Percentiles rank a stretch among this genome's conserved stretches.
Evolutionary conservation across 495 filamentous ascomycete genomes (phyloP).

Genomic region (Niebla homalea): DNA sequence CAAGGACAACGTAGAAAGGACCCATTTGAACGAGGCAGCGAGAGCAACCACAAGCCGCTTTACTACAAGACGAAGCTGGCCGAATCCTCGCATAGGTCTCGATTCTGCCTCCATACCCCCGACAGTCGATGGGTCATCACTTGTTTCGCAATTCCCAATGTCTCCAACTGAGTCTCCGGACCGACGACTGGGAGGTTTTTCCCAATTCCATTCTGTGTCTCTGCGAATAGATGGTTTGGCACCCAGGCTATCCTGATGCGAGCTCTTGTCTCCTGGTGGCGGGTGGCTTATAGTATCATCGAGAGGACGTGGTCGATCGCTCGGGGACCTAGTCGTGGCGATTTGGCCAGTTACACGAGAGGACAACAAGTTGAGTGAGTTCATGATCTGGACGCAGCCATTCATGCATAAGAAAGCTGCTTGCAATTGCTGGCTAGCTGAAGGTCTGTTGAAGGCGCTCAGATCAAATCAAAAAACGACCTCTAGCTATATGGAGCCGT

Average conservation of each 20-base stretch:
- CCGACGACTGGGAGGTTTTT: constrained; percentile 26
- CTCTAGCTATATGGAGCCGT: no score
- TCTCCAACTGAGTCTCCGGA: constrained; percentile 18
- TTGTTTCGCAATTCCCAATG: not conserved
- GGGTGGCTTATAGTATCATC: constrained; percentile 13
- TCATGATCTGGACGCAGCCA: constrained; percentile 67
- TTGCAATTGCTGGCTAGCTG: not conserved
- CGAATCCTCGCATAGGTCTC: constrained; percentile 44
- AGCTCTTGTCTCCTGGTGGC: constrained; percentile 31
- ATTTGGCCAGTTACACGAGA: constrained; percentile 64
- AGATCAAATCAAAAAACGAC: no score
- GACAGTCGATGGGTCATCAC: not conserved
- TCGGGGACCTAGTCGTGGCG: constrained; percentile 26
- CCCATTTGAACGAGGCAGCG: constrained; percentile 22
- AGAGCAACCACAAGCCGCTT: constrained; percentile 16
- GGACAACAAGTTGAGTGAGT: constrained; percentile 92
- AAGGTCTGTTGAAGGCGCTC: no score
- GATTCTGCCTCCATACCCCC: constrained; percentile 19
- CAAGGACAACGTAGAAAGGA: constrained; percentile 62
- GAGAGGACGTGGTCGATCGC: constrained; percentile 12
- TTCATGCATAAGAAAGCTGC: constrained; percentile 15
- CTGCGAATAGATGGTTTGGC: not conserved
- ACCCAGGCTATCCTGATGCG: constrained; percentile 15
- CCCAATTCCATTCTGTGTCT: constrained; percentile 21
- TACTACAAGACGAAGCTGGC: constrained; percentile 27